Conservation (phyloP, 352 stramenopile species). For the Pythium scleroteichum region DNA sequence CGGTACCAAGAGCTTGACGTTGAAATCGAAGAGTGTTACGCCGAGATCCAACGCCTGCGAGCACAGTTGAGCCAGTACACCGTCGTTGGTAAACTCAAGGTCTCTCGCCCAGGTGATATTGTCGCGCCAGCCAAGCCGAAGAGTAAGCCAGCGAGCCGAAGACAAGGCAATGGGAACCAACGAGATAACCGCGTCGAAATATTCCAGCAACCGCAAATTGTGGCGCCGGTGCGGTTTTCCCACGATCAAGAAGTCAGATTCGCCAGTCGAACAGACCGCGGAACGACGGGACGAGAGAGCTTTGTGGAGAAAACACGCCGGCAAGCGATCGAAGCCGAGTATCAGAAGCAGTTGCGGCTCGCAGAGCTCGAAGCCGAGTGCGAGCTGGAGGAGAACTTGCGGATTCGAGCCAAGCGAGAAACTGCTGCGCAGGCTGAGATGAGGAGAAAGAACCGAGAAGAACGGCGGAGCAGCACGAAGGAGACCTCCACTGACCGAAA, state of each 20-base stretch:
- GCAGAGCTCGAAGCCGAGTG: constrained; percentile 70
- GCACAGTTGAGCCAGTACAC: constrained; percentile 29
- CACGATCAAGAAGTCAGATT: neutral
- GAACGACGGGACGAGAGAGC: constrained; percentile 30
- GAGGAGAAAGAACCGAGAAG: constrained; percentile 12
- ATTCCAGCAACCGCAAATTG: constrained; percentile 1
- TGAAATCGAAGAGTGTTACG: constrained; percentile 60
- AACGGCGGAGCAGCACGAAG: neutral
- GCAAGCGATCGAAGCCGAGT: constrained; percentile 56
- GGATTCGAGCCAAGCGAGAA: constrained; percentile 53
- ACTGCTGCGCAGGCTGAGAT: constrained; percentile 27
- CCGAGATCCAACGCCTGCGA: constrained; percentile 54
- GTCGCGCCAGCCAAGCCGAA: neutral
- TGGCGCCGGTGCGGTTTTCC: constrained; percentile 3
- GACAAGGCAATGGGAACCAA: neutral
- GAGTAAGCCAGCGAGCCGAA: neutral
- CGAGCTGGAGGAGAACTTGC: constrained; percentile 73
- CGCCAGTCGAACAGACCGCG: neutral
- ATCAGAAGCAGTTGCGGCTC: constrained; percentile 67
- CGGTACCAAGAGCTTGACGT: constrained; percentile 63
- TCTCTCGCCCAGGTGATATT: constrained; percentile 22
- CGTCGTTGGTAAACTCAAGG: constrained; percentile 48
- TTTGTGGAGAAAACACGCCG: constrained; percentile 63
- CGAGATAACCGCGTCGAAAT: neutral
- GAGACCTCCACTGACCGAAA: too few relatives aligned